phyloP scores from a whole-genome alignment of 1,284 basidiomycete species.

The Sutorius eximius region DNA sequence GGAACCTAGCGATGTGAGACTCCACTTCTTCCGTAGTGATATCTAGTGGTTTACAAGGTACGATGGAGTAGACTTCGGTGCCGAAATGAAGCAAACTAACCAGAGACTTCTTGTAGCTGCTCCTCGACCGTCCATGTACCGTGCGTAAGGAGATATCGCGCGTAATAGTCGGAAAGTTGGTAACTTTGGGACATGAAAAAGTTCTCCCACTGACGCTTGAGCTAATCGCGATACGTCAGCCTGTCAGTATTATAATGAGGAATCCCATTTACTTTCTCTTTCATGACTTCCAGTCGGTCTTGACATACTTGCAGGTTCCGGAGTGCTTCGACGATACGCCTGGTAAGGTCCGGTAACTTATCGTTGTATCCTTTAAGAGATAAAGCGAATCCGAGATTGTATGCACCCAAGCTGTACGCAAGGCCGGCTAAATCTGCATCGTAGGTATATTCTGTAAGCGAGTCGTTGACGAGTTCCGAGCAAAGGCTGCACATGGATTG shows the following conservation, averaged over 20 bases:
- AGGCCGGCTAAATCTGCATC: conserved; percentile 93
- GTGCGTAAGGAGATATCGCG: conserved; percentile 69
- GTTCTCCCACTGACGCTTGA: conserved; percentile 79
- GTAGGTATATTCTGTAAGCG: conserved; percentile 89
- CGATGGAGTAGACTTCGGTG: background rate
- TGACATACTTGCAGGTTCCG: conserved; percentile 68
- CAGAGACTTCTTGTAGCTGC: conserved; percentile 73
- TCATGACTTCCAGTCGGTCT: conserved; percentile 79
- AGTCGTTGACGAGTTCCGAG: conserved; percentile 85
- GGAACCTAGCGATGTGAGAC: conserved; percentile 60
- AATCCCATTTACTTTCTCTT: conserved; percentile 67
- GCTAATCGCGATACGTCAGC: conserved; percentile 39
- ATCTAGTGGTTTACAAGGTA: conserved; percentile 1
- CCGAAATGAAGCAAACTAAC: conserved; percentile 46
- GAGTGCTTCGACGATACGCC: conserved; percentile 75
- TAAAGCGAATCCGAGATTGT: conserved; percentile 71
- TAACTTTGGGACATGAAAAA: conserved; percentile 87
- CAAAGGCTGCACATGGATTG: conserved; percentile 58
- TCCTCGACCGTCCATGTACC: conserved; percentile 81
- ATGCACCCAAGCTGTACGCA: conserved; percentile 69
- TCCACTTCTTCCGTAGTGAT: conserved; percentile 64
- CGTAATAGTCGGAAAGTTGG: conserved; percentile 78
- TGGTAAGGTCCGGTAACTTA: conserved; percentile 80
- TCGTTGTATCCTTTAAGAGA: conserved; percentile 90
- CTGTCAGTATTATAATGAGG: conserved; percentile 1